Evolutionary conservation across 1,139 yeast genomes (phyloP).

Genomic region (Taiozyma sp.): DNA sequence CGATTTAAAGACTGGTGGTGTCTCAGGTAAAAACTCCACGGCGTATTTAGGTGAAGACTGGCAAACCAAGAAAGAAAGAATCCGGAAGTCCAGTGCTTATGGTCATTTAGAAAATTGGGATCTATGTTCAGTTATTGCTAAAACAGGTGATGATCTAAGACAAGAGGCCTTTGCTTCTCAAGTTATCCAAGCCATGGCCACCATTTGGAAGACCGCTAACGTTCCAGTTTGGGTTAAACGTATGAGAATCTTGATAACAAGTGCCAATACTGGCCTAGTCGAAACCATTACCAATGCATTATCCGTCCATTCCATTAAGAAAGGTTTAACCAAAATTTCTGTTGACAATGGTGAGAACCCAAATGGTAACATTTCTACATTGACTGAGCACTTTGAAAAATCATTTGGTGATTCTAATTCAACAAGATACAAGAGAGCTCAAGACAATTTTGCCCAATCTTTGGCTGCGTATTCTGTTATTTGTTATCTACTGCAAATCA

Average conservation of each 20-base stretch:
- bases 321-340: slow-evolving; percentile 77
- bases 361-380: slow-evolving; percentile 63
- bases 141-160: slow-evolving; percentile 91
- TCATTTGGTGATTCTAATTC: slow-evolving; percentile 63
- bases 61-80: slow-evolving; percentile 75
- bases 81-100: slow-evolving; percentile 67
- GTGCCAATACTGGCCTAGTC: slow-evolving; percentile 86
- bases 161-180: slow-evolving; percentile 99
- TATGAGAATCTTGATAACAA: slow-evolving; percentile 88
- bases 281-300: slow-evolving; percentile 94
- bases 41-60: slow-evolving; percentile 88
- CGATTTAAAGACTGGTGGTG: slow-evolving; percentile 78
- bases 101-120: slow-evolving; percentile 95
- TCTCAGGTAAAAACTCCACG: slow-evolving; percentile 34
- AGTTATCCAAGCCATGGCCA: slow-evolving; percentile 77
- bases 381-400: slow-evolving; percentile 71
- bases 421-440: slow-evolving; percentile 60
- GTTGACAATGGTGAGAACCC: slow-evolving; percentile 60
- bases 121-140: slow-evolving; percentile 88
- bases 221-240: slow-evolving; percentile 85
- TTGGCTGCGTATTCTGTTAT: slow-evolving; percentile 87
- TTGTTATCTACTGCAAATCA: slow-evolving; percentile 84
- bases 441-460: slow-evolving; percentile 76
- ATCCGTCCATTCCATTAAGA: slow-evolving; percentile 89
- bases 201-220: slow-evolving; percentile 67